Evolutionary conservation across 2,329 filamentous ascomycete species (phyloP).

Genomic region (Aspergillus tanneri): DNA sequence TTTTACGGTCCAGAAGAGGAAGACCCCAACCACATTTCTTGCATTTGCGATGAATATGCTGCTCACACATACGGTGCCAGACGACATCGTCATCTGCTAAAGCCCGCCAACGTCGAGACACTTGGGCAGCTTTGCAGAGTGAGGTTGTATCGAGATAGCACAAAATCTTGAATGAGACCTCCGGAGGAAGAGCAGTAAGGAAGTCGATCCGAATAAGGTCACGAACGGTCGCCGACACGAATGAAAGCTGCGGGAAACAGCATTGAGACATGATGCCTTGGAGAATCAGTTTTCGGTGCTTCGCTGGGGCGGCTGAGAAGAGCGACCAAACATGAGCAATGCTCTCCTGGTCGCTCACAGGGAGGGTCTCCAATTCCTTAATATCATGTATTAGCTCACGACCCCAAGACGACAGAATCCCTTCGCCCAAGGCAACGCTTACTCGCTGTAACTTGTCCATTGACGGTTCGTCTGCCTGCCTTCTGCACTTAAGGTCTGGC

Average conservation of each 20-base stretch:
- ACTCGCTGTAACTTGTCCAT: slow-evolving; percentile 94
- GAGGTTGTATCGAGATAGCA: slow-evolving; percentile 91
- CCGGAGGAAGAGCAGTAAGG: slow-evolving; percentile 78
- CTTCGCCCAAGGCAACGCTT: slow-evolving; percentile 36
- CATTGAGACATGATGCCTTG: slow-evolving; percentile 95
- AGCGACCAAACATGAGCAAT: slow-evolving; percentile 98
- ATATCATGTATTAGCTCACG: slow-evolving; percentile 6
- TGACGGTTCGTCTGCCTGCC: slow-evolving; percentile 88
- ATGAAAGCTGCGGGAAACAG: slow-evolving; percentile 95
- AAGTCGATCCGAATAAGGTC: slow-evolving; percentile 99
- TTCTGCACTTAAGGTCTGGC: slow-evolving; percentile 88
- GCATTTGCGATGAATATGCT: slow-evolving; percentile 91
- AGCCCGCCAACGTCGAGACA: slow-evolving; percentile 81
- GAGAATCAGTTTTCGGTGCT: slow-evolving; percentile 93
- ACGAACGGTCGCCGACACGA: slow-evolving; percentile 83
- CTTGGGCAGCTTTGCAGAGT: slow-evolving; percentile 91
- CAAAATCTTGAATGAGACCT: slow-evolving; percentile 90
- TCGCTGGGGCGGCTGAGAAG: slow-evolving; percentile 91
- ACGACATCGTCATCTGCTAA: slow-evolving; percentile 97
- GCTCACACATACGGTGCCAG: slow-evolving; percentile 97
- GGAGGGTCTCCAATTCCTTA: slow-evolving; percentile 77
- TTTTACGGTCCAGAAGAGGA: slow-evolving; percentile 83
- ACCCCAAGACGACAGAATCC: neutral
- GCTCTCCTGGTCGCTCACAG: slow-evolving; percentile 83
- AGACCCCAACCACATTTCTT: slow-evolving; percentile 95